Percentiles rank a stretch among this genome's conserved stretches.
Conservation (phyloP, 2,329 filamentous ascomycete species). For the Pseudogymnoascus sp. region DNA sequence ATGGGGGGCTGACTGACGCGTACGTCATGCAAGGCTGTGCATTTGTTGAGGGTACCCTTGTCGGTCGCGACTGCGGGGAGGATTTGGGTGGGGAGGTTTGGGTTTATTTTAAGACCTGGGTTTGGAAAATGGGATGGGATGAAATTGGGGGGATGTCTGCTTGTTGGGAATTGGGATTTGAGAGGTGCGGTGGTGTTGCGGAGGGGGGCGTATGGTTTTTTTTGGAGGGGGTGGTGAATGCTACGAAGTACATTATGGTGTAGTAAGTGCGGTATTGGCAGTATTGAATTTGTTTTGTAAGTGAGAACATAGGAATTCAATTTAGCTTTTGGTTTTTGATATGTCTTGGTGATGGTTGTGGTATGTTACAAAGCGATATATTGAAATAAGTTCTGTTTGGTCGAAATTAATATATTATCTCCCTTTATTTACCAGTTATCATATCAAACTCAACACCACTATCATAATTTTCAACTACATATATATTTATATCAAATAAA, state of each 20-base stretch:
- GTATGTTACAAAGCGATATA: background rate
- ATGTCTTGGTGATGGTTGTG: background rate
- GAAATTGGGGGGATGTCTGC: background rate
- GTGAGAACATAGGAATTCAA: background rate
- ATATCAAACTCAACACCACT: background rate
- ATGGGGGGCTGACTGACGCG: background rate
- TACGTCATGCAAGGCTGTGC: constrained; percentile 2
- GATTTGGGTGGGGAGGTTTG: background rate
- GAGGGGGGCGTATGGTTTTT: background rate
- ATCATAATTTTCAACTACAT: background rate
- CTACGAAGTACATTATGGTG: background rate
- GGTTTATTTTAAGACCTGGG: background rate
- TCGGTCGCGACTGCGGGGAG: background rate
- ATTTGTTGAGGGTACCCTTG: background rate
- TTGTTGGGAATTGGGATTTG: background rate
- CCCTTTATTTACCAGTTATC: background rate
- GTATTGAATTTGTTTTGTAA: background rate
- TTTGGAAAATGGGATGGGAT: background rate
- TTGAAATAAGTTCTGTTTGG: background rate
- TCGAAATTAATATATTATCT: background rate
- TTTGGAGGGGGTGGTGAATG: background rate
- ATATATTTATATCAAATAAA: too few relatives aligned
- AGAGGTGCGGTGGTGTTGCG: background rate
- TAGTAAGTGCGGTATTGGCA: background rate
- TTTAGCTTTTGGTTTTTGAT: background rate